A percentile compares a stretch with the other conserved stretches of the same genome.
Conservation (phyloP, 768 basidiomycete genomes). For the Leccinum pellstonianum region DNA sequence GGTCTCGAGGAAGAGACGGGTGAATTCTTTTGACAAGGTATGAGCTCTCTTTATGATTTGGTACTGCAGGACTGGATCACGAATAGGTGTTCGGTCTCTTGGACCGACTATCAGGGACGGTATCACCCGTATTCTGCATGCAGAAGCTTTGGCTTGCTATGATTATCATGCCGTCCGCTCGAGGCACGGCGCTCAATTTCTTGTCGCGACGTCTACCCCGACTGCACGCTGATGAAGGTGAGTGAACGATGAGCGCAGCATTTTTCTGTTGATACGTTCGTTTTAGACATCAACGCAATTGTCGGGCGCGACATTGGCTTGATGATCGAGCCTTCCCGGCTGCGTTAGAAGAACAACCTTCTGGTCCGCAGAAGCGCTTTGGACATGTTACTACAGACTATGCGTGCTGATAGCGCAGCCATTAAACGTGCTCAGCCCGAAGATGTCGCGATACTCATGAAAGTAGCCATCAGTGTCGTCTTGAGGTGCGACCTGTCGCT, state of each 20-base stretch:
- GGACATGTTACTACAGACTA: constrained; percentile 77
- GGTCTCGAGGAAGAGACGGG: constrained; percentile 97
- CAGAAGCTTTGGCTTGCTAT: constrained; percentile 95
- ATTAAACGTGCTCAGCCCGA: constrained; percentile 66
- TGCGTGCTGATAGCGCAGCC: constrained; percentile 70
- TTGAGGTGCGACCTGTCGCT: constrained; percentile 90
- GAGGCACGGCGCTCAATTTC: constrained; percentile 86
- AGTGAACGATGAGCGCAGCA: constrained; percentile 2
- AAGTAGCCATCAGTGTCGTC: constrained; percentile 86
- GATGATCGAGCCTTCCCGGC: constrained; percentile 92
- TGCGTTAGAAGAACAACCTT: constrained; percentile 90
- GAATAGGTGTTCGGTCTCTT: constrained; percentile 73
- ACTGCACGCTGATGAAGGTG: constrained; percentile 69
- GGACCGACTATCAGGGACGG: constrained; percentile 78
- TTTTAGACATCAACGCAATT: constrained; percentile 60
- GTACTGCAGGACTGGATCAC: constrained; percentile 12
- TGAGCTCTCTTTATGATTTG: background rate
- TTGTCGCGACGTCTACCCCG: constrained; percentile 77
- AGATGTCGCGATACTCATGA: constrained; percentile 82
- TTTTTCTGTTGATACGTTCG: constrained; percentile 7
- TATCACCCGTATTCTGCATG: constrained; percentile 87
- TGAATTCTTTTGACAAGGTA: constrained; percentile 91
- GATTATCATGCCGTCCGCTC: constrained; percentile 78
- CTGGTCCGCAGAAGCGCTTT: constrained; percentile 85
- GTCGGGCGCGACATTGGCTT: constrained; percentile 87